These are phyloP conservation scores for Brassica cretica DNA, from an alignment of 345 rosid species.

Conservation along the genomic window DNA sequence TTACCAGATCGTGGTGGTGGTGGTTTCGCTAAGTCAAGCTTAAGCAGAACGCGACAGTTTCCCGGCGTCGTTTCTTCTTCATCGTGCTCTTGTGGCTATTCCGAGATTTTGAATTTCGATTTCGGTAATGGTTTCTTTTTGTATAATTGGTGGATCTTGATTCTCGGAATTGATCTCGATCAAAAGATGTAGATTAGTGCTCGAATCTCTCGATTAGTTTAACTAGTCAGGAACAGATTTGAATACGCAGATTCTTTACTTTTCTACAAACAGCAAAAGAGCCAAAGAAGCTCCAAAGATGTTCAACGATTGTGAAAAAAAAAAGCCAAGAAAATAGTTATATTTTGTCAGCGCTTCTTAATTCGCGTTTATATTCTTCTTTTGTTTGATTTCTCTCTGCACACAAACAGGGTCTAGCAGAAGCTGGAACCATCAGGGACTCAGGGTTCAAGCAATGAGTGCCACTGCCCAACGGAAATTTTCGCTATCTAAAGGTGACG, in stretches of 20 bases:
- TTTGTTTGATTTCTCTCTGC: constrained; percentile 13
- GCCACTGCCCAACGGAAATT: constrained; percentile 52
- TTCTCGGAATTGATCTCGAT: background rate
- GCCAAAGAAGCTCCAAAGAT: background rate
- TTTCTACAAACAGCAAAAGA: background rate
- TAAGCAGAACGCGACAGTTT: background rate
- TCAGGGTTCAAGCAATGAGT: constrained; percentile 67
- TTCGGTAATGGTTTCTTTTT: constrained; percentile 45
- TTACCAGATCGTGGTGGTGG: constrained; percentile 15
- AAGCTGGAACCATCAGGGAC: constrained; percentile 52
- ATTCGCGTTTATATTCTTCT: background rate
- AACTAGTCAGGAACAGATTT: background rate
- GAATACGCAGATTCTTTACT: background rate
- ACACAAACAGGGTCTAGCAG: constrained; percentile 42
- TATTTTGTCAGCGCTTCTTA: too few species aligned
- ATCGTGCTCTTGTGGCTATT: constrained; percentile 47
- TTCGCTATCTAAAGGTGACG: constrained; percentile 40
- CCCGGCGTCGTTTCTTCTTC: constrained; percentile 35
- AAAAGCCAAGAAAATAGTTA: too few species aligned
- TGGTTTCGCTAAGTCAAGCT: background rate
- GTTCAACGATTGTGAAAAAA: too few species aligned
- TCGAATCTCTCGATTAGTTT: background rate
- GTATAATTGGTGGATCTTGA: background rate
- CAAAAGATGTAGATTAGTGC: background rate
- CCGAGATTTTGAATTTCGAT: constrained; percentile 45